A percentile compares a stretch with the other conserved stretches of the same genome.
Evolutionary conservation across 352 stramenopile genomes (phyloP).

Genomic region (Globisporangium emineosum): DNA sequence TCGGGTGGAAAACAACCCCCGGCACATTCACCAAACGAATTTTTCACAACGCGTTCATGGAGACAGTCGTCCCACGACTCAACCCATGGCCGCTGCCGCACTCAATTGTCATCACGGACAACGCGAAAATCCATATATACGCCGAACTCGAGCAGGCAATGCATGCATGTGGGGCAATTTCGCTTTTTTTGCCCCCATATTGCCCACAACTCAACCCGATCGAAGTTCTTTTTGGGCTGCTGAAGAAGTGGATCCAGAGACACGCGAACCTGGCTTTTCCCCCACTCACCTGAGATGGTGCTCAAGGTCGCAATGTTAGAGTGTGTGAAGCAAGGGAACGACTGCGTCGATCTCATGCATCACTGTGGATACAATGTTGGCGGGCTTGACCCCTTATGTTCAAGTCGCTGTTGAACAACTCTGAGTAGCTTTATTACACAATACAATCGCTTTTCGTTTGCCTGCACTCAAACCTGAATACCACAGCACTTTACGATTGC

Average conservation of each 20-base stretch:
- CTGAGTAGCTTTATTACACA: too few relatives aligned
- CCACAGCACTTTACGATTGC: too few relatives aligned
- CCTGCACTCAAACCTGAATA: too few relatives aligned
- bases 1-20: background rate
- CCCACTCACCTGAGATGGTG: slow-evolving; percentile 5
- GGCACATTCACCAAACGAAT: background rate
- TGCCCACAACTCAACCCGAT: slow-evolving; percentile 26
- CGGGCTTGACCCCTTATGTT: too few relatives aligned
- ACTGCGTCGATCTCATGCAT: background rate
- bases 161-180: background rate
- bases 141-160: background rate
- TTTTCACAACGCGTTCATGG: background rate
- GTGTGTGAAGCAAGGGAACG: slow-evolving; percentile 10
- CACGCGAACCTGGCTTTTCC: slow-evolving; percentile 21
- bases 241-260: slow-evolving; percentile 21
- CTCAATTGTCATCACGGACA: background rate
- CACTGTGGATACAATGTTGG: too few relatives aligned
- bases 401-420: too few relatives aligned
- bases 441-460: too few relatives aligned
- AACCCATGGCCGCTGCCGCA: slow-evolving; percentile 1
- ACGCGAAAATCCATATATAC: background rate
- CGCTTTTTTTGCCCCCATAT: slow-evolving; percentile 21
- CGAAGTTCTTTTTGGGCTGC: slow-evolving; percentile 21
- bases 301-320: slow-evolving; percentile 16
- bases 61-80: background rate